Conservation (phyloP, 805 yeast genomes). For the Candida orba region DNA sequence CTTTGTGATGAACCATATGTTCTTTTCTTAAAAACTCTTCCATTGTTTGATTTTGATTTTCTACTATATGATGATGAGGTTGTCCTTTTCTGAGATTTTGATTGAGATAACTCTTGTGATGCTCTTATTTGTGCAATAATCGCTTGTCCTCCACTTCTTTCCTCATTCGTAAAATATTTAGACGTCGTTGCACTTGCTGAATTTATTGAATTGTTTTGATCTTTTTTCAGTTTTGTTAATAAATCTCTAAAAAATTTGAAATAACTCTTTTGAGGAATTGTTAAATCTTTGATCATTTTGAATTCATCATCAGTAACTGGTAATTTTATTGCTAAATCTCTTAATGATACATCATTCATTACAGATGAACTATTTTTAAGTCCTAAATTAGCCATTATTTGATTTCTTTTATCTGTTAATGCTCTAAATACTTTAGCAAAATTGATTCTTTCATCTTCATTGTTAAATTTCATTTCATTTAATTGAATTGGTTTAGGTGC, state of each 20-base stretch:
- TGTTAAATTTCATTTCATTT: conserved; percentile 11
- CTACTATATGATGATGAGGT: background rate
- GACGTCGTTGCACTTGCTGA: conserved; percentile 14
- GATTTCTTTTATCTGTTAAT: conserved; percentile 36
- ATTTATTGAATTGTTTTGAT: background rate
- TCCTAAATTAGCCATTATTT: conserved; percentile 34
- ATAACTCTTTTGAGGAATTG: conserved; percentile 20
- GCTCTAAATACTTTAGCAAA: conserved; percentile 15
- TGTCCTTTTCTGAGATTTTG: background rate
- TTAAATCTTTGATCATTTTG: conserved; percentile 29
- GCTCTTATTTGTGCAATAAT: conserved; percentile 19
- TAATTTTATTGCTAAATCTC: conserved; percentile 47
- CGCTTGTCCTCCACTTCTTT: conserved; percentile 10
- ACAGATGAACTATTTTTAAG: conserved; percentile 28
- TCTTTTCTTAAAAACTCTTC: background rate
- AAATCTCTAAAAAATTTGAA: conserved; percentile 34
- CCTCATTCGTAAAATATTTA: conserved; percentile 12
- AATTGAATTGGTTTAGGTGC: conserved; percentile 20
- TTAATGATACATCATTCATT: conserved; percentile 34
- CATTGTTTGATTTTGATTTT: background rate
- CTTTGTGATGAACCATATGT: background rate
- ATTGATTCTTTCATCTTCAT: conserved; percentile 16
- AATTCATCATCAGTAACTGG: conserved; percentile 47
- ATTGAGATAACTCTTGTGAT: conserved; percentile 8
- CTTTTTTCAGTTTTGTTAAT: conserved; percentile 21